These are phyloP conservation scores for Fraxinus dipetala DNA, from an alignment of 305 asterid species.

Conservation along the genomic window DNA sequence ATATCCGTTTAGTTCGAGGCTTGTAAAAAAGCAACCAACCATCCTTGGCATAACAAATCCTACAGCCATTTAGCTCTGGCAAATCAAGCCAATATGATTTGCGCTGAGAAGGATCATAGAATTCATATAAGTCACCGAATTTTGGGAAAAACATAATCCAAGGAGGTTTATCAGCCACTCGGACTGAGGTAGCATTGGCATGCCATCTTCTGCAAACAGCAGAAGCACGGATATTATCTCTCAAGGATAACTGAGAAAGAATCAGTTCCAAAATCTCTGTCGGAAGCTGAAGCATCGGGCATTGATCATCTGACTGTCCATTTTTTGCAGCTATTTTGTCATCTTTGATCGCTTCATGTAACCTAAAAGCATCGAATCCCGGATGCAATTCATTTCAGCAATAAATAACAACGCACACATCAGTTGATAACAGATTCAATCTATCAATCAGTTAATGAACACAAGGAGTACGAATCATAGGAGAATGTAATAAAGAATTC, in stretches of 20 bases:
- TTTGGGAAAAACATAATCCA: conserved; percentile 52
- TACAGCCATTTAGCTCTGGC: conserved; percentile 40
- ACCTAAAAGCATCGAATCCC: conserved; percentile 26
- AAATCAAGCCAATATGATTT: conserved; percentile 39
- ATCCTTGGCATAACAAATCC: conserved; percentile 44
- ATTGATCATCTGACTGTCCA: conserved; percentile 17
- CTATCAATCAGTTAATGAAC: not conserved
- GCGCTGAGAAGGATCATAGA: conserved; percentile 49
- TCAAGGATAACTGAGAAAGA: conserved; percentile 36
- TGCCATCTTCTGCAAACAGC: conserved; percentile 49
- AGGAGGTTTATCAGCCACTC: conserved; percentile 43
- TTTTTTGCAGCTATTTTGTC: conserved; percentile 11
- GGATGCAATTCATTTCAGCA: not conserved
- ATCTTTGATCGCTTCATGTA: conserved; percentile 20
- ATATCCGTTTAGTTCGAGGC: conserved; percentile 35
- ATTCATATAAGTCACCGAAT: conserved; percentile 39
- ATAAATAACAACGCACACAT: not conserved
- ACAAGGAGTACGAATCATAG: not conserved
- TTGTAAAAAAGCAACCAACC: conserved; percentile 57
- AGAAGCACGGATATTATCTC: conserved; percentile 50
- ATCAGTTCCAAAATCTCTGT: conserved; percentile 38
- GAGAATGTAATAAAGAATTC: not conserved
- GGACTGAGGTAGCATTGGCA: conserved; percentile 34
- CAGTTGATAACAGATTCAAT: not conserved
- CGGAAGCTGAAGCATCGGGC: conserved; percentile 30